Conservation (phyloP, 176 grass and related monocot genomes). For the Bothriochloa decipiens region DNA sequence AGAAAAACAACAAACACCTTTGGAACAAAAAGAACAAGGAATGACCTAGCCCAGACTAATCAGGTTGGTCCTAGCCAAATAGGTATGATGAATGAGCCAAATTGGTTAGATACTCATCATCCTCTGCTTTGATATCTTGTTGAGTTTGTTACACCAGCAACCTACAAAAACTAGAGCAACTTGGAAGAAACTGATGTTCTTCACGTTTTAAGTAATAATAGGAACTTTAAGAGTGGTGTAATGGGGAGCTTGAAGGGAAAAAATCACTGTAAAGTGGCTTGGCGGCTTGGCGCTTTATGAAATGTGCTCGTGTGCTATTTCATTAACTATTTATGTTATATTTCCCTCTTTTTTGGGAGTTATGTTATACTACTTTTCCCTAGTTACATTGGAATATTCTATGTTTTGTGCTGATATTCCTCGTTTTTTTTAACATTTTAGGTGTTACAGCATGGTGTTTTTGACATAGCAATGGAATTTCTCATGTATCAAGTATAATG, state of each 20-base stretch:
- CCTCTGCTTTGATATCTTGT: constrained; percentile 27
- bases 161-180: constrained; percentile 8
- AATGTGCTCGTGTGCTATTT: background rate
- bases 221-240: background rate
- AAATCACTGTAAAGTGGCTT: background rate
- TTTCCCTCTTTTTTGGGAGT: background rate
- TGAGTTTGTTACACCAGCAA: background rate
- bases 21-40: background rate
- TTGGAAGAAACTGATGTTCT: background rate
- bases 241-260: background rate
- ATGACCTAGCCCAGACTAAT: background rate
- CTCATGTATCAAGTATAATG: background rate
- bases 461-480: background rate
- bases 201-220: background rate
- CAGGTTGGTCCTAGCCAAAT: background rate
- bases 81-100: constrained; percentile 2
- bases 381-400: background rate
- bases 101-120: background rate
- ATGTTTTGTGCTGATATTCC: background rate
- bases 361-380: background rate
- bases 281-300: background rate
- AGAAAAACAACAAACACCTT: background rate
- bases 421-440: background rate
- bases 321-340: background rate
- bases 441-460: background rate